Base-by-base conservation (phyloP, 2,329 filamentous ascomycete genomes). In the Sphaerulina vaccinii region DNA sequence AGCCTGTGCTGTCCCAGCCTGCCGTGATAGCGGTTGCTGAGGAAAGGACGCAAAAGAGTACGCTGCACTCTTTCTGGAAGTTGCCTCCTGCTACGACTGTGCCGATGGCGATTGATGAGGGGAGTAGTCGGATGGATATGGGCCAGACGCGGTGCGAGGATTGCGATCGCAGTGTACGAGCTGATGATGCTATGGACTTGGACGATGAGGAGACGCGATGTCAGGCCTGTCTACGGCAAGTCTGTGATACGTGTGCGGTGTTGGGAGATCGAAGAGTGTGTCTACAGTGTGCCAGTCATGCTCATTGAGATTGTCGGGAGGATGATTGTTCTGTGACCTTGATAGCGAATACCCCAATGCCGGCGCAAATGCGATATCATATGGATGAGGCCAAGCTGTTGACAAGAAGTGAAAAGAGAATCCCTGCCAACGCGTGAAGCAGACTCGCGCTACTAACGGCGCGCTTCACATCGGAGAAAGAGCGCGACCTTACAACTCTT, bases 31-130 rank as follows among this genome's bases (percentile, higher is more conserved):
- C 57, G 59, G 43, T 55, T 50, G 27, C 56, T 27, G 24, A 57
- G 23, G 58, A 64, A 16, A 37, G 33, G 8, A 39, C 46, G n/a
- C 74, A 76, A 52, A 71, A 70, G 50, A 75, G 71, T 9, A 77
- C 74, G 2, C 62, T 78, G 1, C 75, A 78, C 52, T 66, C 69
- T 2, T 77, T 78, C 61, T 78, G 75, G 75, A 69, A 68, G 9
- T 66, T 77, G 1, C 59, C 68, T 6, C 66, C 69, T 13, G n/a
- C n/a, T n/a, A 61, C 66, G 5, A 63, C 67, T 2, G 61, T 63
- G 15, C 40, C 61, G 16, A 54, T 54, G 8, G 29, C 57, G 27
- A 51, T 23, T 41, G 53, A 50, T 46, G 51, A 42, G 27, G 13
- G 51, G 8, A 57, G 2, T 50, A 6, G 33, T 40, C 15, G 22